Base-by-base conservation (phyloP, 2,329 filamentous ascomycete species). In the Colletotrichum orbiculare region DNA sequence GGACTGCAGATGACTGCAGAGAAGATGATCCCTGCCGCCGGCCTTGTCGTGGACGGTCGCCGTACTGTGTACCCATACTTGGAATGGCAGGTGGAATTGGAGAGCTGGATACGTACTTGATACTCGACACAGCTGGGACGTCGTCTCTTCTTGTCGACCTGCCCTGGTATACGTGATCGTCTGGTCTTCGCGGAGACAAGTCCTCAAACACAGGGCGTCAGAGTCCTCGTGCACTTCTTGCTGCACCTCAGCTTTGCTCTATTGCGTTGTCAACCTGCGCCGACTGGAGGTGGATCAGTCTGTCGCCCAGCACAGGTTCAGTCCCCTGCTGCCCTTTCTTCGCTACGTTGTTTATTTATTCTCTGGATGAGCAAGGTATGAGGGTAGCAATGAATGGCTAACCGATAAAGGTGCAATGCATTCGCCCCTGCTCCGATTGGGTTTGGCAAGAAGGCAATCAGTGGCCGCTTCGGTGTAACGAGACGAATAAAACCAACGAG, bases 201-300 rank as follows among this genome's bases (percentile, higher is more conserved):
- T 47, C 53, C 25, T 34, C 52, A 65, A 48, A 62, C 58, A 62
- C 47, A 47, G 52, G 41, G 42, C 52, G 62, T 62, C 46, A 56
- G 58, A 58, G 15, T 47, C 38, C 46, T 56, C 46, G 58, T 52
- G 57, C 52, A 35, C 25, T 47, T 37, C 12, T 25, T 47, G 48
- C 46, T 10, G 46, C 46, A 11, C 15, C 15, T 35, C 25, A 12
- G 17, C 25, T 25, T 25, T 25, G 25, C 4, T 25, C 25, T 5
- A 25, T 25, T 25, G 25, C 25, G 25, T 25, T 25, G 25, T 25
- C 25, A 5, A 25, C 25, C 25, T 25, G 25, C 25, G 25, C 25
- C 25, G 25, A 25, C 25, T 25, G 25, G 25, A 25, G 25, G 25
- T 25, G 25, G 25, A 25, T 25, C 25, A 5, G 4, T 25, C 25